phyloP scores from a whole-genome alignment of 306 rosid genomes.

The Sphenostylis stenocarpa region DNA sequence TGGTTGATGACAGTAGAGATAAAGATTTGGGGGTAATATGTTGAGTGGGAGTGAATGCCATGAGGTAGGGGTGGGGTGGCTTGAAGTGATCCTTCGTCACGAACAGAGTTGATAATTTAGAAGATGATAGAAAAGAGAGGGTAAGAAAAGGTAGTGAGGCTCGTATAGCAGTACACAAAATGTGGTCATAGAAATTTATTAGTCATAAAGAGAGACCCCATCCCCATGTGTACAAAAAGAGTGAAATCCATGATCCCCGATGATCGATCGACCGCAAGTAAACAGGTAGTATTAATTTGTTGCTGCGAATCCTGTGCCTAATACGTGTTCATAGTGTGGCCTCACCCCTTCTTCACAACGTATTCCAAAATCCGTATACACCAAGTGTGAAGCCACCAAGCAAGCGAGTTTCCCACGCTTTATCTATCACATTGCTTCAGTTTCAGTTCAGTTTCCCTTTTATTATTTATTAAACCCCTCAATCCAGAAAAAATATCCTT shows the following conservation, averaged over 20 bases:
- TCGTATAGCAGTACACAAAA: not conserved
- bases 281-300: not conserved
- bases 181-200: not conserved
- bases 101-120: not conserved
- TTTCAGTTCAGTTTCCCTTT: not conserved
- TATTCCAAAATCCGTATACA: not conserved
- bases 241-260: not conserved
- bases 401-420: conserved; percentile 67
- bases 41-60: no score
- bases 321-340: conserved; percentile 48
- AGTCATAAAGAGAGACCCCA: conserved; percentile 18
- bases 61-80: no score
- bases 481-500: not conserved
- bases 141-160: not conserved
- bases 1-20: no score
- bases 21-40: no score
- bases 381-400: not conserved
- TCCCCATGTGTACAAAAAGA: conserved; percentile 7
- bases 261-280: not conserved
- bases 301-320: conserved; percentile 25
- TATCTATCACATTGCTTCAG: conserved; percentile 30
- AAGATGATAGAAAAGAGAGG: not conserved
- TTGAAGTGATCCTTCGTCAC: no score
- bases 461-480: not conserved
- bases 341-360: conserved; percentile 35